A percentile compares a stretch with the other conserved stretches of the same genome.
Conservation (phyloP, 2,329 filamentous ascomycete genomes). For the Dactylonectria estremocensis region DNA sequence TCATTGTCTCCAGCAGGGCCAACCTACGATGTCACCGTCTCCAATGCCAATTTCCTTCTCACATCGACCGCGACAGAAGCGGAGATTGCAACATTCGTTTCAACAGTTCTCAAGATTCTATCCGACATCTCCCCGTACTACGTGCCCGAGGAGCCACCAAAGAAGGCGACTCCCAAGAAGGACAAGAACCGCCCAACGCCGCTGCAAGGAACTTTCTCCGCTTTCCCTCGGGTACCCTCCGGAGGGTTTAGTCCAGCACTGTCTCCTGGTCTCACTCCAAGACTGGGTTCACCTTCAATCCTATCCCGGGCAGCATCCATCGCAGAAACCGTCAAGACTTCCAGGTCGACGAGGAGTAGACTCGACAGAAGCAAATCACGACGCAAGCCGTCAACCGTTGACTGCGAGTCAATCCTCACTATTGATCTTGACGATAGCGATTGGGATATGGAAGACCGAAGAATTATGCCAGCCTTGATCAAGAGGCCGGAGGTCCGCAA, state of each 20-base stretch:
- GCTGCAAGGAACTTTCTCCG: conserved; percentile 49
- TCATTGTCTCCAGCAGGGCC: conserved; percentile 45
- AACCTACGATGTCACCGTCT: conserved; percentile 55
- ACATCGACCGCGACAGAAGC: conserved; percentile 67
- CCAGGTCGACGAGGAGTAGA: conserved; percentile 50
- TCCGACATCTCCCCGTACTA: conserved; percentile 58
- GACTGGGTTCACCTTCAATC: conserved; percentile 27
- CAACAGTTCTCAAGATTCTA: conserved; percentile 64
- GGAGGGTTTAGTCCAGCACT: conserved; percentile 42
- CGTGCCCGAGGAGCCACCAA: conserved; percentile 54
- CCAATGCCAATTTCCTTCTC: conserved; percentile 71
- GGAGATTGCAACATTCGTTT: conserved; percentile 70
- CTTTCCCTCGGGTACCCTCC: conserved; percentile 48
- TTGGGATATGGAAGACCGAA: conserved; percentile 64
- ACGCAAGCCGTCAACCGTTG: conserved; percentile 40
- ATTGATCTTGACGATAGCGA: conserved; percentile 59
- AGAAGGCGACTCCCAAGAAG: conserved; percentile 40
- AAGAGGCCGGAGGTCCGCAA: conserved; percentile 54
- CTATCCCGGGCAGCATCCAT: conserved; percentile 52
- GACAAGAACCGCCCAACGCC: conserved; percentile 46
- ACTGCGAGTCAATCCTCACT: conserved; percentile 52
- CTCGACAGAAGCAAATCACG: conserved; percentile 49
- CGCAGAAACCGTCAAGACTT: conserved; percentile 50
- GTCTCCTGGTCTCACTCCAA: conserved; percentile 36
- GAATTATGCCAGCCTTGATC: conserved; percentile 67